Conservation (phyloP, 2,329 filamentous ascomycete genomes). For the Botryosphaeria agaves region DNA sequence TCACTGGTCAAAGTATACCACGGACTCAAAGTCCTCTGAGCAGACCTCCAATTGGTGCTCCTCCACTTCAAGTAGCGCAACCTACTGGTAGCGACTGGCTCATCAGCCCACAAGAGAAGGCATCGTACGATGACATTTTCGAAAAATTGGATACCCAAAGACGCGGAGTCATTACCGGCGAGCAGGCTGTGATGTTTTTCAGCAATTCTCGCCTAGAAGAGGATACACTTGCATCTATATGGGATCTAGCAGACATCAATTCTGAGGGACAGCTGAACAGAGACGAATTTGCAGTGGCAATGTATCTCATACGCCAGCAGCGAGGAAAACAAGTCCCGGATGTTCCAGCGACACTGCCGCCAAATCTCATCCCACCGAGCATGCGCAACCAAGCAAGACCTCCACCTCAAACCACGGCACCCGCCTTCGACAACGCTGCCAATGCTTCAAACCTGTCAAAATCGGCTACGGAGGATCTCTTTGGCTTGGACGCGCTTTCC, state of each 20-base stretch:
- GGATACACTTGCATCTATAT: conserved; percentile 81
- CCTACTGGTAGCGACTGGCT: conserved; percentile 57
- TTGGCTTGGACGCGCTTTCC: conserved; percentile 69
- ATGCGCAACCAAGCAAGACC: conserved; percentile 49
- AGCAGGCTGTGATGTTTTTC: conserved; percentile 88
- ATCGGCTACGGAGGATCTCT: conserved; percentile 83
- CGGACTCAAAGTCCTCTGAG: conserved; percentile 43
- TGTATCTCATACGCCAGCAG: conserved; percentile 91
- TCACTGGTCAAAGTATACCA: conserved; percentile 46
- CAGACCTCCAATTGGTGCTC: conserved; percentile 31
- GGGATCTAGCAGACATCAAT: conserved; percentile 91
- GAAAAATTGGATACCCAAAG: conserved; percentile 63
- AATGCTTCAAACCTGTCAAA: conserved; percentile 37
- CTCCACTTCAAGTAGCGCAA: conserved; percentile 32
- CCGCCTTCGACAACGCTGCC: conserved; percentile 33
- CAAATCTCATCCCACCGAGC: conserved; percentile 70
- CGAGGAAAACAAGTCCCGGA: conserved; percentile 42
- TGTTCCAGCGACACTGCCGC: conserved; percentile 61
- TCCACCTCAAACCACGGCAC: conserved; percentile 28
- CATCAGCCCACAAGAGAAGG: conserved; percentile 68
- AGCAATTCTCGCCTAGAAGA: conserved; percentile 82
- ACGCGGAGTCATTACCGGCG: conserved; percentile 74
- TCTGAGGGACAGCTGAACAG: conserved; percentile 69
- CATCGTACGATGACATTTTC: conserved; percentile 76
- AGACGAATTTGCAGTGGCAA: conserved; percentile 92